phyloP scores from a whole-genome alignment of 495 filamentous ascomycete species.

The Acidomyces sp. region DNA sequence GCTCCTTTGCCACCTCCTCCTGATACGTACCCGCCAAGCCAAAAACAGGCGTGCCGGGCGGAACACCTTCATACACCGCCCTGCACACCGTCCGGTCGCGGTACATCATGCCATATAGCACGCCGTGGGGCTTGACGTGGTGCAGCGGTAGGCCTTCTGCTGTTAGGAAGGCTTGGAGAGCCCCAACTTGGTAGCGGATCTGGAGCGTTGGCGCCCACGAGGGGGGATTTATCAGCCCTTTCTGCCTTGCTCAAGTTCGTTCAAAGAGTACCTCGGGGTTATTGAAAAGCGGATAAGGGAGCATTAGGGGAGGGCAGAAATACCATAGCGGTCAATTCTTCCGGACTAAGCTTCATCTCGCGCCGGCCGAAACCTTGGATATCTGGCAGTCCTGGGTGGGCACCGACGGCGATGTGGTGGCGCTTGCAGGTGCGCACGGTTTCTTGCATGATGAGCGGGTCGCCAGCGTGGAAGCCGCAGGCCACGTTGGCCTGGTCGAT shows the following conservation, averaged over 20 bases:
- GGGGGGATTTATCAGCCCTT: too few species aligned
- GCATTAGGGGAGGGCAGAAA: constrained; percentile 20
- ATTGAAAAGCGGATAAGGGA: not conserved
- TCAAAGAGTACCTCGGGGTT: too few species aligned
- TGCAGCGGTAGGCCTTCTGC: constrained; percentile 40
- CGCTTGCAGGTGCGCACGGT: constrained; percentile 44
- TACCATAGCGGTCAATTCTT: constrained; percentile 43
- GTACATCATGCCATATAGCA: constrained; percentile 38
- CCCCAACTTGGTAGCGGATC: constrained; percentile 41
- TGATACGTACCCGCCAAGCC: constrained; percentile 42
- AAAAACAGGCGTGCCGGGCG: constrained; percentile 40
- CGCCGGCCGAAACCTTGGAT: constrained; percentile 50
- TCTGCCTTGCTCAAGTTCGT: too few species aligned
- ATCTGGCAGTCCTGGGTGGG: constrained; percentile 49
- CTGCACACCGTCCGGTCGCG: constrained; percentile 37
- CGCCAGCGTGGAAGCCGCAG: constrained; percentile 48
- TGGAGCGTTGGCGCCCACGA: too few species aligned
- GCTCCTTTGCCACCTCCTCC: constrained; percentile 40
- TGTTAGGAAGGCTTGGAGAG: constrained; percentile 43
- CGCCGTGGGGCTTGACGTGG: constrained; percentile 38
- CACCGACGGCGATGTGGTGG: constrained; percentile 41
- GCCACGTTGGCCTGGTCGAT: constrained; percentile 51
- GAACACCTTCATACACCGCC: constrained; percentile 40
- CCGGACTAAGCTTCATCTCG: constrained; percentile 27
- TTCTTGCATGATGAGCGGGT: constrained; percentile 47